Conservation (phyloP, 129 eudicot genomes). For the Flaveria bidentis region DNA sequence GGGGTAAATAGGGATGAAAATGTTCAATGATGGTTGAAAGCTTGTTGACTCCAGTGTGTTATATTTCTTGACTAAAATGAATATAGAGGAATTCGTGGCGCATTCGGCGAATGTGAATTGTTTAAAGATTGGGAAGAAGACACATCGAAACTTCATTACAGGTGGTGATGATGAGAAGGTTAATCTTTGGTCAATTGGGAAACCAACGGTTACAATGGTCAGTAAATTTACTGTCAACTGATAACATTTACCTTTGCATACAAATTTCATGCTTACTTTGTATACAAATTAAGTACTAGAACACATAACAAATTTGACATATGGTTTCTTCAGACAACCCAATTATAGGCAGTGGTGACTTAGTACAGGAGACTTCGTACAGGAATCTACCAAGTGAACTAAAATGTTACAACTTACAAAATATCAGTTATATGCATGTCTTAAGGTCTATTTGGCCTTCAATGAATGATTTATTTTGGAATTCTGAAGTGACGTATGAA, state of each 20-base stretch:
- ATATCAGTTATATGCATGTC: conserved; percentile 8
- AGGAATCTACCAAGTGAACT: conserved; percentile 11
- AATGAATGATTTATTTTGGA: background rate
- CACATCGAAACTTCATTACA: conserved; percentile 61
- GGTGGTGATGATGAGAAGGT: conserved; percentile 95
- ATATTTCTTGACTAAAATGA: conserved; percentile 51
- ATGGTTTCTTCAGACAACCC: conserved; percentile 1
- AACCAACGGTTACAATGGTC: conserved; percentile 71
- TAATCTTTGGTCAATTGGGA: conserved; percentile 91
- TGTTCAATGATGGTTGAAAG: conserved; percentile 14
- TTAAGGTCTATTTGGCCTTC: conserved; percentile 11
- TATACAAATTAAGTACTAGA: background rate
- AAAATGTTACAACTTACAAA: conserved; percentile 8
- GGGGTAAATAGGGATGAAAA: background rate
- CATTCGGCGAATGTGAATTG: conserved; percentile 92
- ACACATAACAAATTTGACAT: background rate
- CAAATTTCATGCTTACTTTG: conserved; percentile 11
- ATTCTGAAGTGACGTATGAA: background rate
- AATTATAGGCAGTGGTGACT: conserved; percentile 2
- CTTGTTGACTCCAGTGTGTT: conserved; percentile 14
- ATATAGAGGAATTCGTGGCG: conserved; percentile 90
- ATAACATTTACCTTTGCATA: conserved; percentile 5
- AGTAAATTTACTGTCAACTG: conserved; percentile 29
- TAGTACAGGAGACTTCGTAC: background rate
- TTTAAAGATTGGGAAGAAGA: conserved; percentile 78